phyloP scores from a whole-genome alignment of 148 eudicot species.

The Amaranthus palmeri region DNA sequence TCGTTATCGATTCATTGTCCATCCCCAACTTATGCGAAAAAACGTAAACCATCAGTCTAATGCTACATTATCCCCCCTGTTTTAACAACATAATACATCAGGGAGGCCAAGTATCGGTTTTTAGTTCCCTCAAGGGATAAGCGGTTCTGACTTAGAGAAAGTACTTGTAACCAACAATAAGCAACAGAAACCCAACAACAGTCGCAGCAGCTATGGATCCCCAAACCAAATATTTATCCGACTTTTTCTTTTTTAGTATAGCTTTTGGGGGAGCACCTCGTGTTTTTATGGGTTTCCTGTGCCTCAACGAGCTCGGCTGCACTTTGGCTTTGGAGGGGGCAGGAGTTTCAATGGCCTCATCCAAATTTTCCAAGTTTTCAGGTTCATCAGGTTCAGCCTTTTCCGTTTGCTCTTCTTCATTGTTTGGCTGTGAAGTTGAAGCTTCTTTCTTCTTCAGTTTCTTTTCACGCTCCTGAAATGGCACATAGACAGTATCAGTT shows the following conservation, averaged over 20 bases:
- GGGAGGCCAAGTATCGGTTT: conserved; percentile 1
- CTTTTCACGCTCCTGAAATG: conserved; percentile 67
- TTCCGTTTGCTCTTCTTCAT: conserved; percentile 47
- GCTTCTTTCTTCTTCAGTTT: conserved; percentile 66
- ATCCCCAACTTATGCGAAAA: conserved; percentile 14
- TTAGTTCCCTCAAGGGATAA: background rate
- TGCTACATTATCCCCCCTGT: conserved; percentile 11
- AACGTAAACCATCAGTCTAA: conserved; percentile 13
- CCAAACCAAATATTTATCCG: conserved; percentile 59
- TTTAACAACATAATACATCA: background rate
- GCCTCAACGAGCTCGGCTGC: conserved; percentile 23
- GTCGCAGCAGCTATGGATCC: conserved; percentile 51
- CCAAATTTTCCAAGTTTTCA: conserved; percentile 37
- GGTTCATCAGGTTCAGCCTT: conserved; percentile 29
- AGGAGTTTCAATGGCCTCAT: conserved; percentile 38
- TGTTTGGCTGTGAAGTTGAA: conserved; percentile 29
- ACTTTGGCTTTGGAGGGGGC: conserved; percentile 45
- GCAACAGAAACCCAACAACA: conserved; percentile 27
- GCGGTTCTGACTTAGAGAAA: conserved; percentile 11
- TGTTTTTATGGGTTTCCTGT: conserved; percentile 39
- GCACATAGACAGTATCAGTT: conserved; percentile 5
- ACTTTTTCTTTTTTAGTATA: conserved; percentile 64
- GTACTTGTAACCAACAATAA: conserved; percentile 45
- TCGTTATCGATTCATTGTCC: conserved; percentile 27
- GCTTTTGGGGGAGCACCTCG: conserved; percentile 50